phyloP scores from a whole-genome alignment of 1,284 basidiomycete species.

The Fistulina hepatica region DNA sequence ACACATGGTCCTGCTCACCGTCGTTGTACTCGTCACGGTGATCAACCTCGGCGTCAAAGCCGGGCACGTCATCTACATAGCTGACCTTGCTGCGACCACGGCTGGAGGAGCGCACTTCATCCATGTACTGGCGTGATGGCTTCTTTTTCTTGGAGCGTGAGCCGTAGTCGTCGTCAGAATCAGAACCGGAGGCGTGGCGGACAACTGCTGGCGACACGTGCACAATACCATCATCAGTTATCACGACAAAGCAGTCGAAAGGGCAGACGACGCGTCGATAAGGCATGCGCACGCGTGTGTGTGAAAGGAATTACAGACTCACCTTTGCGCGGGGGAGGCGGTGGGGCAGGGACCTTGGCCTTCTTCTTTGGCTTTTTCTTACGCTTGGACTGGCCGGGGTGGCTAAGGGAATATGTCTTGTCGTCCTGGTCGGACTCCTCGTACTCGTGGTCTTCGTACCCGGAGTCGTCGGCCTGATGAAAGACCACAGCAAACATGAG shows the following conservation, averaged over 20 bases:
- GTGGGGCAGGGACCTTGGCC: slow-evolving; percentile 41
- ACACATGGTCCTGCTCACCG: slow-evolving; percentile 29
- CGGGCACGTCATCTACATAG: slow-evolving; percentile 76
- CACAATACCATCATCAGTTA: too few species aligned
- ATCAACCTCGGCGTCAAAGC: too few species aligned
- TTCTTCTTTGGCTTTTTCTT: slow-evolving; percentile 54
- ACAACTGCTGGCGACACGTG: slow-evolving; percentile 33
- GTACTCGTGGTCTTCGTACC: slow-evolving; percentile 53
- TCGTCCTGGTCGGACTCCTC: slow-evolving; percentile 43
- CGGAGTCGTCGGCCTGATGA: slow-evolving; percentile 21
- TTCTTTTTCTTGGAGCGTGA: slow-evolving; percentile 81
- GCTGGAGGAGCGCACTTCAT: slow-evolving; percentile 72
- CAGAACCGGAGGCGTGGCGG: slow-evolving; percentile 46
- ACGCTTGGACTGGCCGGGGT: slow-evolving; percentile 64
- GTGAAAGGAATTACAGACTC: slow-evolving; percentile 15
- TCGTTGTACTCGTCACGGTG: too few species aligned
- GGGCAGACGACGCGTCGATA: too few species aligned
- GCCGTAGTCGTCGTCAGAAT: slow-evolving; percentile 85
- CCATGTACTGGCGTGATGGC: slow-evolving; percentile 29
- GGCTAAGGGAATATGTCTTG: slow-evolving; percentile 62
- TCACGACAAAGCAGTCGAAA: too few species aligned
- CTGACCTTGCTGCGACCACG: slow-evolving; percentile 68
- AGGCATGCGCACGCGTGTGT: too few species aligned
- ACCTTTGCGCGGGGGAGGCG: slow-evolving; percentile 7
- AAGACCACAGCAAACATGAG: slow-evolving; percentile 15